These are phyloP conservation scores for Endocalyx cinctus DNA, from an alignment of 2,329 filamentous ascomycete genomes.

Conservation along the genomic window DNA sequence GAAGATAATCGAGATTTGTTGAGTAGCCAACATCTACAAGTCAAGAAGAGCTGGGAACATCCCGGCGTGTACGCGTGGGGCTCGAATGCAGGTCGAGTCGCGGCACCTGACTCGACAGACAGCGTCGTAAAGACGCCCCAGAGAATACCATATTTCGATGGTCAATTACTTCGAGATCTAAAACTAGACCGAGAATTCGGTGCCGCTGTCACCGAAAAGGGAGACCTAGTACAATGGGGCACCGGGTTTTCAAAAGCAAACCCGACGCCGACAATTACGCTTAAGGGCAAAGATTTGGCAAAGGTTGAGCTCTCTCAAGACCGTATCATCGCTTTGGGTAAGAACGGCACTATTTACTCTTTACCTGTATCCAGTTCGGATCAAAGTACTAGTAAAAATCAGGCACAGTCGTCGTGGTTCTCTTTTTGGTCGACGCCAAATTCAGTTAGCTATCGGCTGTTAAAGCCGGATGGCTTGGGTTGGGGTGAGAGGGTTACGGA, in stretches of 20 bases:
- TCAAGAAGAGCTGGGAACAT: constrained; percentile 74
- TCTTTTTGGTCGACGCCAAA: constrained; percentile 60
- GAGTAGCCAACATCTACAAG: constrained; percentile 82
- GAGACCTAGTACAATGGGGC: constrained; percentile 91
- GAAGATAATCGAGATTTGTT: constrained; percentile 73
- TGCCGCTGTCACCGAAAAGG: constrained; percentile 80
- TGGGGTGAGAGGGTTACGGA: constrained; percentile 71
- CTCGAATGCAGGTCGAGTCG: constrained; percentile 78
- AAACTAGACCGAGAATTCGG: constrained; percentile 81
- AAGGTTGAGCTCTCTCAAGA: constrained; percentile 76
- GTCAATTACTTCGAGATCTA: constrained; percentile 76
- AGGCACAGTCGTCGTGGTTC: constrained; percentile 63
- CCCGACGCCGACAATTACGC: constrained; percentile 61
- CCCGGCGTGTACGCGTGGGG: constrained; percentile 95
- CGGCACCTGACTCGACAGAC: constrained; percentile 77
- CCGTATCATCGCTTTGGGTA: constrained; percentile 74
- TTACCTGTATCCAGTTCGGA: constrained; percentile 72
- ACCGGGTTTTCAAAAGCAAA: constrained; percentile 64
- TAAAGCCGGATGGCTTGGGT: constrained; percentile 60
- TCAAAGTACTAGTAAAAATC: constrained; percentile 61
- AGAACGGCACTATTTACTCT: constrained; percentile 76
- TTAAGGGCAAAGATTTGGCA: constrained; percentile 75
- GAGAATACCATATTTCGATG: constrained; percentile 77
- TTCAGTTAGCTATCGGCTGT: constrained; percentile 64
- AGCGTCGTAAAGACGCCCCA: constrained; percentile 73